Evolutionary conservation across 495 filamentous ascomycete genomes (phyloP), one percentile per base, ranked within the genome.

Genomic region (Friedmanniomyces endolithicus): DNA sequence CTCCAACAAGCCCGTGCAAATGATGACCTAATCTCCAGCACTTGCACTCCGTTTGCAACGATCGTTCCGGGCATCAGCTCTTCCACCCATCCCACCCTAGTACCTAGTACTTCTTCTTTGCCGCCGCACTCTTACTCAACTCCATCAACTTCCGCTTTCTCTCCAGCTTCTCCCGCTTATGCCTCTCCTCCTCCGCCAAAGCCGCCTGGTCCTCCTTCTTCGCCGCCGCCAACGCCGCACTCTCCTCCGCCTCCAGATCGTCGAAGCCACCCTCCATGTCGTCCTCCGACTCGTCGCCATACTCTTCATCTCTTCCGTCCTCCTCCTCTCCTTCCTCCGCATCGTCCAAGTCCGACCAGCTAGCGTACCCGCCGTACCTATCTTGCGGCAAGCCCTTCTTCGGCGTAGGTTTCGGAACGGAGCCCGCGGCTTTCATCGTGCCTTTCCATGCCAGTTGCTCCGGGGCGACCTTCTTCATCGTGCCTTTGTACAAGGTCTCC

Each of bases 251-350:
- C 56, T 79, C 75, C 44, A 84, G 65, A 57, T 82, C 81, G 45
- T 74, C 74, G 22, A 75, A 68, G 12, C 76, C 79, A 53, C 76
- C 82, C 64, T 85, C 82, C 82, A 85, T 85, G 55, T 81, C 82
- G 12, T 78, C 81, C 16, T 82, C 80, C 0, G 74, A 78, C 20
- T 72, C 78, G 50, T 74, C 74, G 48, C 78, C 27, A 3, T 19
- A 25, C 1, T 16, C 19, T 1, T 19, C 33, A 2, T 27, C 75
- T 41, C 81, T 74, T 46, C 82, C 75, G 11, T 65, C 66, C 7
- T 65, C 66, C 7, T 68, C 66, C 20, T 72, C 70, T 2, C 65
- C 65, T 0, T 66, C 64, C 16, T 72, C 56, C 1, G 50, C 62
- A 11, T 64, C 65, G 41, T 61, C 54, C 19, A 59, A 63, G 34